Percentiles rank a stretch among this genome's conserved stretches.
Conservation (phyloP, 768 basidiomycete genomes). For the Naganishia friedmannii region DNA sequence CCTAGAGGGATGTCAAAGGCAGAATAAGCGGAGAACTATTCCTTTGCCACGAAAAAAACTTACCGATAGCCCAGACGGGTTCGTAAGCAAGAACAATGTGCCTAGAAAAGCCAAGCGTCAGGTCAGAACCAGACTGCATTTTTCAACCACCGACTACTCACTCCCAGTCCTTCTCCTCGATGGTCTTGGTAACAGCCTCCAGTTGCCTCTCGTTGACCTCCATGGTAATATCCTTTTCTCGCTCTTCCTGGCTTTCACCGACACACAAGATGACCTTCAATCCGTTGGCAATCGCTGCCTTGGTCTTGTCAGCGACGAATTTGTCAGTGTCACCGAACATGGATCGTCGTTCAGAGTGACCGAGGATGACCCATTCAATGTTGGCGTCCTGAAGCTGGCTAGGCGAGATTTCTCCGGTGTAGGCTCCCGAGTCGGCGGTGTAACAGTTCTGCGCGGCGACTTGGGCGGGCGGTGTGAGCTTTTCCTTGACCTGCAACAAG, state of each 20-base stretch:
- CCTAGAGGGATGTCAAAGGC: background rate
- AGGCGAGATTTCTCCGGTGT: slow-evolving; percentile 93
- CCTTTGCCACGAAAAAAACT: background rate
- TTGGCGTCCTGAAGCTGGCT: slow-evolving; percentile 78
- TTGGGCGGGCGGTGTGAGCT: slow-evolving; percentile 65
- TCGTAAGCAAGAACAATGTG: slow-evolving; percentile 82
- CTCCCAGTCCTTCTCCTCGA: slow-evolving; percentile 71
- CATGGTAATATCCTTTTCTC: slow-evolving; percentile 73
- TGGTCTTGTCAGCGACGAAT: slow-evolving; percentile 78
- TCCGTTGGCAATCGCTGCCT: slow-evolving; percentile 69
- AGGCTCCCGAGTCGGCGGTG: slow-evolving; percentile 78
- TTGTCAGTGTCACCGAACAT: slow-evolving; percentile 85
- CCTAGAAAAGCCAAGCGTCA: slow-evolving; percentile 9
- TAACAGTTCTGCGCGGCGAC: slow-evolving; percentile 91
- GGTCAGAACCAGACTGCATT: background rate
- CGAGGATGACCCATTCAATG: slow-evolving; percentile 88
- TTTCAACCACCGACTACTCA: slow-evolving; percentile 55
- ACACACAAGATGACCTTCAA: slow-evolving; percentile 92
- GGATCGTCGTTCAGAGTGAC: slow-evolving; percentile 94
- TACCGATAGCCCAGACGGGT: slow-evolving; percentile 86
- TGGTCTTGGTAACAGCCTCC: slow-evolving; percentile 60
- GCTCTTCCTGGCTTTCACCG: slow-evolving; percentile 85
- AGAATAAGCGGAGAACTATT: background rate
- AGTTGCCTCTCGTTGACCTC: slow-evolving; percentile 79
- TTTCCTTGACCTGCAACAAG: slow-evolving; percentile 67